phyloP scores from a whole-genome alignment of 345 rosid species.

The Citrus trifoliata region DNA sequence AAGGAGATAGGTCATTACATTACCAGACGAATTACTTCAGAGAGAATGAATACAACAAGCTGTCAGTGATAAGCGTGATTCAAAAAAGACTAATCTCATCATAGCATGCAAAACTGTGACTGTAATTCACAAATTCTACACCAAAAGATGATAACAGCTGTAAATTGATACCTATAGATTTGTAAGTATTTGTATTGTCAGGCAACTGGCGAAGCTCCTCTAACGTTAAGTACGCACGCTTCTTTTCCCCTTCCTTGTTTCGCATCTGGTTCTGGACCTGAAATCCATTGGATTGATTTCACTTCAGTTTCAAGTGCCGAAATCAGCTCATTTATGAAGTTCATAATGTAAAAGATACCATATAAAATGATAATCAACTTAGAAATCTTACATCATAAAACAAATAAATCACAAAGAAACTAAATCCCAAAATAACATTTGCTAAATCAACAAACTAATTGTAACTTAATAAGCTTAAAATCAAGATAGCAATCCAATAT shows the following conservation, averaged over 20 bases:
- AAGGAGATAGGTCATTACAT: neutral
- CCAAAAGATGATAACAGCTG: neutral
- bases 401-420: neutral
- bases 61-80: neutral
- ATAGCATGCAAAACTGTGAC: neutral
- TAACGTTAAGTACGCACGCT: slow-evolving; percentile 89
- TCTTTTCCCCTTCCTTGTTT: slow-evolving; percentile 85
- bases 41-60: neutral
- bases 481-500: neutral
- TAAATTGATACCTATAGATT: slow-evolving; percentile 56
- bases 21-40: neutral
- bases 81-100: neutral
- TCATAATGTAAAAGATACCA: too few relatives aligned
- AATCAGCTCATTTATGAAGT: neutral
- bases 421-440: neutral
- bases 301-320: slow-evolving; percentile 9
- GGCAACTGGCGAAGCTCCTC: slow-evolving; percentile 82
- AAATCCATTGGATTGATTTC: slow-evolving; percentile 11
- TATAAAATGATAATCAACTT: neutral
- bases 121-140: neutral
- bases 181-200: slow-evolving; percentile 79
- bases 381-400: neutral
- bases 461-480: neutral
- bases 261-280: slow-evolving; percentile 91
- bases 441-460: neutral